Conservation (phyloP, 129 eudicot species). For the Rutidosis leptorrhynchoides region DNA sequence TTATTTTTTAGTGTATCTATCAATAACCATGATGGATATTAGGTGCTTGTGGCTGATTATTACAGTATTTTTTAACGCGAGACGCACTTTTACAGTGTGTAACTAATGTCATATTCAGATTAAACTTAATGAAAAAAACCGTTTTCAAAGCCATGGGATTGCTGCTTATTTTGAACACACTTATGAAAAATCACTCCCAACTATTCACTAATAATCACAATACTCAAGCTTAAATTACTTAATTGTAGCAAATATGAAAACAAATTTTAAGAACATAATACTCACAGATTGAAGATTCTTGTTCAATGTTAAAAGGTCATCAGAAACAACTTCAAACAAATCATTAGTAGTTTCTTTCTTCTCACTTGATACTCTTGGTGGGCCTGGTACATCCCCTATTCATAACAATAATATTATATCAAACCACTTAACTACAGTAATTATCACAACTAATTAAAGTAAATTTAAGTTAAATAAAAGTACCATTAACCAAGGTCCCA, state of each 20-base stretch:
- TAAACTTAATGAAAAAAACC: not conserved
- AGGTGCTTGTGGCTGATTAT: not conserved
- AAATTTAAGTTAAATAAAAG: not conserved
- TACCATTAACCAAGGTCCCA: slow-evolving; percentile 70
- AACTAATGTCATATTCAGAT: no score
- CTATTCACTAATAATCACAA: not conserved
- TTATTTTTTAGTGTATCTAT: no score
- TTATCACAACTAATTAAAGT: not conserved
- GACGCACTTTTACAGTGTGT: not conserved
- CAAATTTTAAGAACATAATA: slow-evolving; percentile 10
- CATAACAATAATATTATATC: slow-evolving; percentile 6
- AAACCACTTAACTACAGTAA: slow-evolving; percentile 7
- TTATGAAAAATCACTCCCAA: no score
- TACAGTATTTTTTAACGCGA: no score
- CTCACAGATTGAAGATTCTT: slow-evolving; percentile 86
- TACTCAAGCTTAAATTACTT: slow-evolving; percentile 1
- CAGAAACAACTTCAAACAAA: slow-evolving; percentile 86
- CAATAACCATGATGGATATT: no score
- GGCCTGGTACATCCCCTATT: slow-evolving; percentile 47
- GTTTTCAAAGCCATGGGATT: not conserved
- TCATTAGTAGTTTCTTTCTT: slow-evolving; percentile 44
- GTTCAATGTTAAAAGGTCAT: slow-evolving; percentile 72
- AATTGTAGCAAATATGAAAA: slow-evolving; percentile 19
- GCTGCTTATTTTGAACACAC: not conserved
- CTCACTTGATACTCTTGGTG: slow-evolving; percentile 46